Conservation (phyloP, 768 basidiomycete genomes). For the Mycena vulgaris region DNA sequence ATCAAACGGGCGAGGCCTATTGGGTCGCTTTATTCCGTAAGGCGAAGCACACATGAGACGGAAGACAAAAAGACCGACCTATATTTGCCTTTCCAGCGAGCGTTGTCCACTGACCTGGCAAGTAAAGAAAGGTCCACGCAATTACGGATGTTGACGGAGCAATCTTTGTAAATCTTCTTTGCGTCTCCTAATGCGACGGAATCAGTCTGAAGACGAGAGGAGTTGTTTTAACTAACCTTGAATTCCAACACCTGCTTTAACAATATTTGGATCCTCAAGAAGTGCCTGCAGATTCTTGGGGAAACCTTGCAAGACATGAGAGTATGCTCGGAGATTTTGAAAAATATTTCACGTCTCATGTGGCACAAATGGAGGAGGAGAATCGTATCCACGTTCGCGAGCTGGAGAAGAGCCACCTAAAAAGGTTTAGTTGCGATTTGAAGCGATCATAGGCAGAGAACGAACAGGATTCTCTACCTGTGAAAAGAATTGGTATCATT, state of each 20-base stretch:
- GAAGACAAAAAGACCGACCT: neutral
- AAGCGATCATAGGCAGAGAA: neutral
- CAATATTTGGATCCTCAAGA: slow-evolving; percentile 65
- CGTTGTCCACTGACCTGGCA: slow-evolving; percentile 79
- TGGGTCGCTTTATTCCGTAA: slow-evolving; percentile 44
- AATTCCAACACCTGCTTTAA: slow-evolving; percentile 85
- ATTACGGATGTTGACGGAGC: slow-evolving; percentile 60
- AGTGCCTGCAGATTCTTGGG: slow-evolving; percentile 66
- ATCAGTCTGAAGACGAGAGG: neutral
- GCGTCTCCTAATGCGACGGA: slow-evolving; percentile 67
- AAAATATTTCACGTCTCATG: slow-evolving; percentile 63
- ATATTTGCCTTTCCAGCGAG: slow-evolving; percentile 81
- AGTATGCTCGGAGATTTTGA: neutral
- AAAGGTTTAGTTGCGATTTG: neutral
- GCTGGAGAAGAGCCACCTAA: slow-evolving; percentile 77
- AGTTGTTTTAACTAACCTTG: slow-evolving; percentile 54
- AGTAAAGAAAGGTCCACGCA: slow-evolving; percentile 81
- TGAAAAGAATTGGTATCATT: too few species aligned
- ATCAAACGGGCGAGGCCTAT: slow-evolving; percentile 78
- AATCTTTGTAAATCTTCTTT: slow-evolving; percentile 71
- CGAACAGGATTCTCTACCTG: slow-evolving; percentile 67
- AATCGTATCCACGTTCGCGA: slow-evolving; percentile 70
- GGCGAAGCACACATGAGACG: neutral
- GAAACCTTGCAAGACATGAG: slow-evolving; percentile 58
- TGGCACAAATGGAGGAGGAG: slow-evolving; percentile 76